Evolutionary conservation across 495 filamentous ascomycete genomes (phyloP), one percentile per base, ranked within the genome.

Genomic region (Friedmanniomyces endolithicus): DNA sequence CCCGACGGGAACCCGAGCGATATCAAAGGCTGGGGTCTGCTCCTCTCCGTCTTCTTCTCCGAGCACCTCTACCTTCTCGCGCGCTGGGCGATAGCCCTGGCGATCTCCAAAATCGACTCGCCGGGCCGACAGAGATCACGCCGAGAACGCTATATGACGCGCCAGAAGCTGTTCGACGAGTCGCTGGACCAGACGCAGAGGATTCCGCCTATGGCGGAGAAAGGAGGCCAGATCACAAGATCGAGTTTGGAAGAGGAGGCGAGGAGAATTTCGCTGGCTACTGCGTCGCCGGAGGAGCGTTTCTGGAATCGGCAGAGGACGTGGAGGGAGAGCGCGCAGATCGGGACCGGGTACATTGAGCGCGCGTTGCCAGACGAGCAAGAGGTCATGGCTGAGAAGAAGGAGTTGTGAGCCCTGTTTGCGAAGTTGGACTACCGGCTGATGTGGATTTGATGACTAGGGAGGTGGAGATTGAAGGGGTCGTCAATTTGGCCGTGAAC

Each of bases 21-120:
- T 19, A 87, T 96, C 62, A 79, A 76, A 48, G 80, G 71, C n/a
- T 90, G 86, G 84, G 87, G 81, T 20, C 73, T 97, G 6, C 75
- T 97, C 23, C 69, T 92, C n/a, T 78, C 84, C 0, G 84, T 98
- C 24, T 77, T 96, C 61, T 80, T 94, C 61, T 81, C 85, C 0
- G 92, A 98, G 65, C 92, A 97, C 57, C 58, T 88, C 1, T 97
- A 90, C 61, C 74, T 98, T 20, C 71, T 79, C 1, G 75, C 84
- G 0, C 80, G 88, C 54, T 79, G 84, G 55, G 78, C 71, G 0
- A 85, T 95, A 0, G 77, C 81, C 27, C 70, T 76, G 20, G 81
- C 80, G 8, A 77, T 97, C 58, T 67, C 67, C n/a, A 88, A 88
- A 64, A 73, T 97, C 20, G 90, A 96, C 61, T 85, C 79, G 6